Base-by-base conservation (phyloP, 1,139 yeast species). In the Suhomyces coccinellae region DNA sequence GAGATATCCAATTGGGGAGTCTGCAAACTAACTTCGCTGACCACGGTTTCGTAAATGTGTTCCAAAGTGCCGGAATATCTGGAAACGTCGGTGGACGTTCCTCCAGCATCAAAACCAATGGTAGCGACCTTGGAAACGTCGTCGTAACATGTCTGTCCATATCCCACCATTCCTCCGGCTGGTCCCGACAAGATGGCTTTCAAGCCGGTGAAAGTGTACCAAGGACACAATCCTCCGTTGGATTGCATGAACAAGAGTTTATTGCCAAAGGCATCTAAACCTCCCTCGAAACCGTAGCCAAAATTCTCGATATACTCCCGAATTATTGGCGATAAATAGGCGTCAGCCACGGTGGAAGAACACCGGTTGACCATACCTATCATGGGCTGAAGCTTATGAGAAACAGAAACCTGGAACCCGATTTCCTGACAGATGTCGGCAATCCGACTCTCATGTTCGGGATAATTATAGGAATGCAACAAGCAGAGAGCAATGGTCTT, bases 81-180 rank as follows among this genome's bases (percentile, higher is more conserved):
- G 2, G 76, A 71, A 7, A 73, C 76, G 52, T 73, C 78, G n/a
- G 78, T 73, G 11, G 75, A 70, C 4, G 78, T 73, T 29, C 78
- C 78, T 44, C 78, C 78, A 30, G 76, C 76, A 56, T 73, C 77
- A 51, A 73, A 73, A 0, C 79, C 79, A 41, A 74, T 69, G 6
- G 77, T 71, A 12, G 77, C 77, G 31, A 52, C 61, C 6, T 52
- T 49, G 6, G 65, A 50, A 2, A 44, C 49, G 6, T 55, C 35
- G 47, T 73, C 77, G 51, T 58, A 67, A 53, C 78, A 74, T 4
- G 79, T 74, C 41, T 64, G 63, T 1, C 77, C 79, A 49, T 63
- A 71, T 0, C 79, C 79, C n/a, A 74, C 79, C 68, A 74, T 68
- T 26, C 79, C 79, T 34, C 79, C 79, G 29, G 79, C 79, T 8